phyloP scores from a whole-genome alignment of 176 grass and related monocot species.

The Triticum dicoccoides region DNA sequence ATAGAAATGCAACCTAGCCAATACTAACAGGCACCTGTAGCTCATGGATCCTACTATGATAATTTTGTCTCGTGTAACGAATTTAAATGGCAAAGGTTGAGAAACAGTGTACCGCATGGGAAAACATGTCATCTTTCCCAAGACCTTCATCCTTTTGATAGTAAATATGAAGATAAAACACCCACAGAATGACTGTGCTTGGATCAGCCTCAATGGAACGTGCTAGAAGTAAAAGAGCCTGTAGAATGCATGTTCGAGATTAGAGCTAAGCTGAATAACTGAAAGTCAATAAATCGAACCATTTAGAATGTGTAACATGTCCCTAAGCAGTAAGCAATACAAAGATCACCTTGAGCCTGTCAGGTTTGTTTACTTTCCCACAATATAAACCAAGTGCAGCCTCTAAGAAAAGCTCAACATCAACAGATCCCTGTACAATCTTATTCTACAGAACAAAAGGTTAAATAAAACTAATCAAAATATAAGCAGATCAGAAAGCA shows the following conservation, averaged over 20 bases:
- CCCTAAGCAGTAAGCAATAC: slow-evolving; percentile 25
- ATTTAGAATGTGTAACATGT: slow-evolving; percentile 12
- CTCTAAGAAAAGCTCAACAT: slow-evolving; percentile 79
- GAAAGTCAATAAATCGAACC: slow-evolving; percentile 19
- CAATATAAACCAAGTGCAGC: slow-evolving; percentile 63
- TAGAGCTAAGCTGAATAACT: slow-evolving; percentile 21
- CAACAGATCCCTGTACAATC: slow-evolving; percentile 68
- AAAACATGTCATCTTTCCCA: slow-evolving; percentile 96
- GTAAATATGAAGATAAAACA: slow-evolving; percentile 96
- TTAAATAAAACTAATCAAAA: slow-evolving; percentile 42
- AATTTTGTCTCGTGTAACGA: slow-evolving; percentile 15
- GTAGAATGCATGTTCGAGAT: slow-evolving; percentile 46
- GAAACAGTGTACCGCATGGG: slow-evolving; percentile 77
- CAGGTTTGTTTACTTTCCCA: slow-evolving; percentile 59
- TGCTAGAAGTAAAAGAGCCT: slow-evolving; percentile 79
- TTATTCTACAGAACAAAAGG: slow-evolving; percentile 62
- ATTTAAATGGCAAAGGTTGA: slow-evolving; percentile 31
- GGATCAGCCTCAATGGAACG: slow-evolving; percentile 80
- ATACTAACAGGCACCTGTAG: not conserved
- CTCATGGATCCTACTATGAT: not conserved
- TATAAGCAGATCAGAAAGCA: slow-evolving; percentile 28
- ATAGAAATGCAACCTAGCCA: too few relatives aligned
- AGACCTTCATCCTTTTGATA: slow-evolving; percentile 84
- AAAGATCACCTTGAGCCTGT: slow-evolving; percentile 72
- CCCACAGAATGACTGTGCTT: slow-evolving; percentile 71